Base-by-base conservation (phyloP, 2,329 filamentous ascomycete species). In the Penicillium sp. region DNA sequence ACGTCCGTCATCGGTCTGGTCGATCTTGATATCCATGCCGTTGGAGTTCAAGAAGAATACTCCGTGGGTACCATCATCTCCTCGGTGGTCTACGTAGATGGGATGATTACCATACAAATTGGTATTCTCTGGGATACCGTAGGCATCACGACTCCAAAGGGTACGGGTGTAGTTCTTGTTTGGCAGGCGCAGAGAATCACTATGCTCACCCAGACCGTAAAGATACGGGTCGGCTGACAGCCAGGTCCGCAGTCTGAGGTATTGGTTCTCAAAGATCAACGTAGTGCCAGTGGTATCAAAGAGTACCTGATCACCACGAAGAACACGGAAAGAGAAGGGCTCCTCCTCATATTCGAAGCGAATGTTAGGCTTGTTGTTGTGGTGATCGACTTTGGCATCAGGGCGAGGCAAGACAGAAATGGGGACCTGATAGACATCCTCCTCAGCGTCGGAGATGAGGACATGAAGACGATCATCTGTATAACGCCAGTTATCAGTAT, bases 201-300 rank as follows among this genome's bases (percentile, higher is more conserved):
- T 88, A 72, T 92, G 89, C 76, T 94, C 91, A 38, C 91, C 91
- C 1, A 94, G 82, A 0, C 92, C 91, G 71, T 95, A 95, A 6
- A 95, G 78, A 68, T 89, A 86, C 0, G 90, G 89, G 56, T 87
- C 80, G 0, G 84, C 75, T 0, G 91, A 90, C 11, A 95, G 80
- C 62, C 81, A 84, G 1, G 91, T 93, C 46, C 89, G 84, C 60
- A 94, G 80, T 22, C 88, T 85, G 26, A 95, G 76, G 69, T 92
- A 95, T 74, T 95, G 91, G 11, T 86, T 86, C 76, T 95, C 88
- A 68, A 93, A 95, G 46, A 95, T 80, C 11, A 95, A 78, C 8
- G 82, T 80, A 4, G 85, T 84, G 0, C 83, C 87, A 0, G 86
- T 86, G 0, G 89, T 91, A 68, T 93, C 88, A 72, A 92, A 92